Percentiles rank a stretch among this genome's conserved stretches.
These are phyloP conservation scores for Fusarium sp. DNA, from an alignment of 2,329 filamentous ascomycete species.

Conservation along the genomic window DNA sequence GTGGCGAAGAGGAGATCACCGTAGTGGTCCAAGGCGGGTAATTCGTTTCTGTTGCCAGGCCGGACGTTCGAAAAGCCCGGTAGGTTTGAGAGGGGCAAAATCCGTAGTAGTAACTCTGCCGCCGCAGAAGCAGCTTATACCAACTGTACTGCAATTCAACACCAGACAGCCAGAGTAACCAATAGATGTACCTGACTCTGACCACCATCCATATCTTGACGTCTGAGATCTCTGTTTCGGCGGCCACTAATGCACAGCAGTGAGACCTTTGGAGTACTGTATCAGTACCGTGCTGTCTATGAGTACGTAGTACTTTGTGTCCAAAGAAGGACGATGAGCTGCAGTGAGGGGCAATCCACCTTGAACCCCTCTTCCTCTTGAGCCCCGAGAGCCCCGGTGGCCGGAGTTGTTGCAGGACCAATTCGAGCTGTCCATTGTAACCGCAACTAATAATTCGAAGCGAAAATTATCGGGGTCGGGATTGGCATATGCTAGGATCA, in stretches of 20 bases:
- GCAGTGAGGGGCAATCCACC: constrained; percentile 32
- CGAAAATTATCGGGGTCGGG: constrained; percentile 35
- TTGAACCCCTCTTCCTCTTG: constrained; percentile 28
- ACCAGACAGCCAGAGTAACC: neutral
- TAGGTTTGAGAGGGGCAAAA: constrained; percentile 32
- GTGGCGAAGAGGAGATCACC: constrained; percentile 43
- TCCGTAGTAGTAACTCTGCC: constrained; percentile 6
- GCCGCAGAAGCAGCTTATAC: constrained; percentile 8
- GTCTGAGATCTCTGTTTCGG: constrained; percentile 46
- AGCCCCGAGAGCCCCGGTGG: constrained; percentile 30
- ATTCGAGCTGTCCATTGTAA: constrained; percentile 26
- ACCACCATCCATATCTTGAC: constrained; percentile 37
- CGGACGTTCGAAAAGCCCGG: constrained; percentile 25
- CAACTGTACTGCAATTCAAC: neutral
- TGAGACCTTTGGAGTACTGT: constrained; percentile 30
- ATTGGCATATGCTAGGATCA: constrained; percentile 25
- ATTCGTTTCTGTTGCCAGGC: constrained; percentile 34
- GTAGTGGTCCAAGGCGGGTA: constrained; percentile 34
- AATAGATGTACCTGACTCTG: constrained; percentile 41
- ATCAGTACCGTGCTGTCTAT: constrained; percentile 26
- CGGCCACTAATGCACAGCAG: constrained; percentile 47
- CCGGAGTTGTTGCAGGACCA: constrained; percentile 28
- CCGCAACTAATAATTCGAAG: constrained; percentile 34
- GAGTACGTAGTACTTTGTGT: constrained; percentile 22
- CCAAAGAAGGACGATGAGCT: constrained; percentile 23